Base-by-base conservation (phyloP, 2,329 filamentous ascomycete genomes). In the Moelleriella libera region DNA sequence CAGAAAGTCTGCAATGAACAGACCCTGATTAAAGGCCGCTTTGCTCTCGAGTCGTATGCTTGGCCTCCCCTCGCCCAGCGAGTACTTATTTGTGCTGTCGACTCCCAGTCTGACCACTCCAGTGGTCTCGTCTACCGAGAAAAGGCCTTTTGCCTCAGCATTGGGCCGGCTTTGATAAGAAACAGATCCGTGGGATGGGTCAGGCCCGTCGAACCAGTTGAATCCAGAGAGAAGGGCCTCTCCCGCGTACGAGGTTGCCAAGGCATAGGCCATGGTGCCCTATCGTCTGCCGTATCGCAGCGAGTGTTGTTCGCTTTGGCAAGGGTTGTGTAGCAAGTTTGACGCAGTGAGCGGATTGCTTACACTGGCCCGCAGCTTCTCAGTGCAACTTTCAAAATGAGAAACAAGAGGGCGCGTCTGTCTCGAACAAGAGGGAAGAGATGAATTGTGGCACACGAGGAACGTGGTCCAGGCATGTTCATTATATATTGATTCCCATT, bases 1-100 rank as follows among this genome's bases (percentile, higher is more conserved):
- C 14, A 70, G 69, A 46, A 88, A 74, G 59, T 88, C 84, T 28
- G 83, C 70, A 45, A 88, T 79, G 54, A 88, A 78, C 8, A 88
- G 72, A 1, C 82, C 83, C 53, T 80, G 71, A 31, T 71, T 76
- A 60, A 80, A 88, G 4, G 68, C 62, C 45, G 75, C 69, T 47
- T 76, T 81, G 62, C 80, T 85, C 42, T 78, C 76, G 10, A 88
- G 62, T 12, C 84, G 75, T 40, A 88, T 74, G 52, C 80, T 85
- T 8, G 71, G 68, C 14, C 74, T 62, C n/a, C 72, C 74, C 47
- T 60, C 55, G 45, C 63, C 55, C 3, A 60, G 51, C 2, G 53
- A 53, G 51, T 68, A 70, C 2, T 48, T 59, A 45, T 66, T 67
- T 37, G 55, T 60, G 44, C 60, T 59, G 51, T 75, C 71, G 14